These are phyloP conservation scores for Kregervanrija pseudodelftensis DNA, from an alignment of 805 yeast species.

Conservation along the genomic window DNA sequence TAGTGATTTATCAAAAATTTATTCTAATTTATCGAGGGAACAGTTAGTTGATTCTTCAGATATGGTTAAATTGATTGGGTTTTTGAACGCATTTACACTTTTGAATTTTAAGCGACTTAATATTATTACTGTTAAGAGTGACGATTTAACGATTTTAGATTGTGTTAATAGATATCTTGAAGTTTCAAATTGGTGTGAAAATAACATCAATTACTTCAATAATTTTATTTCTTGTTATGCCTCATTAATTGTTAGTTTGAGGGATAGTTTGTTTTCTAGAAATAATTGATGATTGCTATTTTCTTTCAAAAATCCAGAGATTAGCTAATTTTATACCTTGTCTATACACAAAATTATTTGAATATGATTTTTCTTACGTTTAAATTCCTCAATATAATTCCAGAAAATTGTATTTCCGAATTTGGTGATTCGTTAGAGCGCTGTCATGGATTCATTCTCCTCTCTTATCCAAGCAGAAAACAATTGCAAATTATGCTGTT, in stretches of 20 bases:
- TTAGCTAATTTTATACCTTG: too few species aligned
- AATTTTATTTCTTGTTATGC: constrained; percentile 1
- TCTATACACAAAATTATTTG: too few species aligned
- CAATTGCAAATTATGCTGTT: too few species aligned
- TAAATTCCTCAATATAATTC: too few species aligned
- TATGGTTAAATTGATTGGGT: constrained; percentile 1
- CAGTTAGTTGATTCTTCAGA: constrained; percentile 2
- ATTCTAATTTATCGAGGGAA: not conserved
- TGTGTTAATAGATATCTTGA: not conserved
- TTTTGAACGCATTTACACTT: constrained; percentile 4
- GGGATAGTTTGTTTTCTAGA: not conserved
- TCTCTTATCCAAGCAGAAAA: too few species aligned
- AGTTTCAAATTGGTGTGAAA: not conserved
- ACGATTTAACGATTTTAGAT: not conserved
- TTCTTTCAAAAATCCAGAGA: too few species aligned
- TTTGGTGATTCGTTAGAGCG: too few species aligned
- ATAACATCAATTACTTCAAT: constrained; percentile 2
- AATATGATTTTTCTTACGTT: too few species aligned
- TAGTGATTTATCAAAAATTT: not conserved
- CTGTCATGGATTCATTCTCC: too few species aligned
- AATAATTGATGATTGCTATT: too few species aligned
- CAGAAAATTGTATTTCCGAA: too few species aligned
- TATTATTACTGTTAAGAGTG: constrained; percentile 1
- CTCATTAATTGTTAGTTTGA: constrained; percentile 3
- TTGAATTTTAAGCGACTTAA: constrained; percentile 4